Base-by-base conservation (phyloP, 176 grass and related monocot genomes). In the Puya raimondii region DNA sequence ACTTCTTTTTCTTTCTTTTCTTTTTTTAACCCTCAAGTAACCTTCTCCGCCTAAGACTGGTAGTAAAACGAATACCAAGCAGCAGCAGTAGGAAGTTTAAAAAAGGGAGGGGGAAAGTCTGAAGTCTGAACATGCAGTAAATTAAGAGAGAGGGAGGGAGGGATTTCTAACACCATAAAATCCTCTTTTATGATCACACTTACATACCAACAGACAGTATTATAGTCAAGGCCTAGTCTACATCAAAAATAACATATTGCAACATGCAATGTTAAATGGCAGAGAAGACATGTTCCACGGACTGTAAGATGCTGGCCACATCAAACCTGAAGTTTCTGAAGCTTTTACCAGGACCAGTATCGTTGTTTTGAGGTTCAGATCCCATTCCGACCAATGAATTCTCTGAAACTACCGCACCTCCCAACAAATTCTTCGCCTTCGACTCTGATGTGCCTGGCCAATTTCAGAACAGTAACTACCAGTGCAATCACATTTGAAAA, bases 281-380 rank as follows among this genome's bases (percentile, higher is more conserved):
- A 49, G 69, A 59, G 23, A 96, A 96, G 64, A 80, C 85, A 53
- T 81, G 84, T 52, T 92, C 88, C 76, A 91, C 79, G 21, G 86
- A 83, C 81, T 96, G 81, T 53, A 92, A 27, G 51, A 96, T 96
- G 63, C 85, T 80, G 3, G 66, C 76, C 0, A 73, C 68, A 77
- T 96, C 86, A 49, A 96, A 96, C 59, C 73, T 86, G 79, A 96
- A 96, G 64, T 79, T 92, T 85, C 93, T 83, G 76, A 96, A 96
- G 73, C 86, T 96, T 78, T 63, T 83, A 59, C 93, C 89, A 11
- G 93, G 88, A 59, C 84, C 81, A 70, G 64, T 87, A 58, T 90
- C 89, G 14, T 51, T 61, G n/a, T 76, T 72, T 66, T 81, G 86
- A 0, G 50, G 42, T 9, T 89, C 88, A 51, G 93, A 72, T 53